A percentile compares a stretch with the other conserved stretches of the same genome.
phyloP scores from a whole-genome alignment of 352 stramenopile genomes.

The Phytophthora palmivora region DNA sequence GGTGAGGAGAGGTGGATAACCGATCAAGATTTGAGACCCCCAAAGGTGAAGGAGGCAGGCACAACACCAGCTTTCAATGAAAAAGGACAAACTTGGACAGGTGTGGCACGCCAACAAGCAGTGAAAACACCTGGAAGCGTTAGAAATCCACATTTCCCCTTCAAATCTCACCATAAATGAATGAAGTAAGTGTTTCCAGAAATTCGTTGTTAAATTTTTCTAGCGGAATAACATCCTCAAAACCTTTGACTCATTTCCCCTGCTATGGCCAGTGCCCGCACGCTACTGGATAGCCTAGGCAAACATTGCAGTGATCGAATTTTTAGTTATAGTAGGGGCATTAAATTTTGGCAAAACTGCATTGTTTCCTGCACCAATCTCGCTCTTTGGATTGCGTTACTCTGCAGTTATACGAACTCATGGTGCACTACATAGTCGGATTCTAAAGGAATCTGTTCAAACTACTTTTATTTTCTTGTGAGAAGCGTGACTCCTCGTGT shows the following conservation, averaged over 20 bases:
- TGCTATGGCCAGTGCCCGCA: conserved; percentile 12
- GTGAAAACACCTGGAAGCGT: conserved; percentile 31
- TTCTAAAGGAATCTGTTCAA: neutral
- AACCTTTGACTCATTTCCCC: conserved; percentile 29
- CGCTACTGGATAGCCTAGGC: conserved; percentile 10
- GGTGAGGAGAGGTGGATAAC: conserved; percentile 35
- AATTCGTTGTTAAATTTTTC: conserved; percentile 1
- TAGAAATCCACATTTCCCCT: conserved; percentile 13
- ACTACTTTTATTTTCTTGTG: neutral
- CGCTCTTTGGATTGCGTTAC: conserved; percentile 12
- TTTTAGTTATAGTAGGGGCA: conserved; percentile 21
- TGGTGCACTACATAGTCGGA: neutral
- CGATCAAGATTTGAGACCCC: conserved; percentile 42
- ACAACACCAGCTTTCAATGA: conserved; percentile 4
- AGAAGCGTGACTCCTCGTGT: too few species aligned
- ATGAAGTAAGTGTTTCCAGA: neutral
- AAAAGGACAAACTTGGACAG: conserved; percentile 30
- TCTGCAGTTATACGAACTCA: neutral
- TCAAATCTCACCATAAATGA: neutral
- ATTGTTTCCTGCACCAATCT: conserved; percentile 27
- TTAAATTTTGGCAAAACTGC: conserved; percentile 30
- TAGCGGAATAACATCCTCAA: neutral
- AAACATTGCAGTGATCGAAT: conserved; percentile 17
- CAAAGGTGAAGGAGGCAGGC: conserved; percentile 4
- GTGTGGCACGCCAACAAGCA: conserved; percentile 25